Evolutionary conservation across 2,329 filamentous ascomycete genomes (phyloP), one percentile per base, ranked within the genome.

Genomic region (Beauveria bassiana): DNA sequence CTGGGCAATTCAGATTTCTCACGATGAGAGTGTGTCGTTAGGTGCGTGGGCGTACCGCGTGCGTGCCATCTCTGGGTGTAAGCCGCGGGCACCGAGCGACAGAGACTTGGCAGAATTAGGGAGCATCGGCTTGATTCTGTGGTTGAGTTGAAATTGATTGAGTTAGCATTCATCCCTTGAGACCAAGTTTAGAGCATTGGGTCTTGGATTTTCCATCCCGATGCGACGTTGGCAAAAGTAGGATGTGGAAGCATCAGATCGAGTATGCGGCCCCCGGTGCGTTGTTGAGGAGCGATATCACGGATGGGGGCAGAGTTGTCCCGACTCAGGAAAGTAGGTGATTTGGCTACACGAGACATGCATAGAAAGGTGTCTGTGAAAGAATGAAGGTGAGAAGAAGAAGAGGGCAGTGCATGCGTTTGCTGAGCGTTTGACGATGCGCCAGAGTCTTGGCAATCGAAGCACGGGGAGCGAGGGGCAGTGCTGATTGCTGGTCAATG

Each of bases 341-440:
- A 34, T 34, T 45, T 18, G 38, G 40, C 18, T 34, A 34, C 57
- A 59, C 57, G 22, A 59, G 57, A 59, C 57, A 59, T 59, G 57
- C 57, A 59, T 52, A 18, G 5, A 9, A 24, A 34, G 34, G 24
- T 24, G 49, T 24, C 16, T 24, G 31, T 40, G 38, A 31, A 20
- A 10, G n/a, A n/a, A 20, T 42, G 45, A 40, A 50, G 10, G 47
- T 26, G 43, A 55, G 22, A 57, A 38, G 55, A 47, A 18, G 40
- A 31, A 50, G 31, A 58, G 55, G 55, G 45, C 45, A 58, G 55
- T 50, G 45, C 34, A n/a, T 38, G 45, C 55, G 55, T 58, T 58
- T 58, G 55, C 45, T 58, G 45, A 14, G 55, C 28, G 55, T 40
- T 24, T 49, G 55, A 42, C 22, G 46, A 58, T 42, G 55, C 16